Conservation (phyloP, 2,329 filamentous ascomycete genomes). For the Ceratocystis harringtonii region DNA sequence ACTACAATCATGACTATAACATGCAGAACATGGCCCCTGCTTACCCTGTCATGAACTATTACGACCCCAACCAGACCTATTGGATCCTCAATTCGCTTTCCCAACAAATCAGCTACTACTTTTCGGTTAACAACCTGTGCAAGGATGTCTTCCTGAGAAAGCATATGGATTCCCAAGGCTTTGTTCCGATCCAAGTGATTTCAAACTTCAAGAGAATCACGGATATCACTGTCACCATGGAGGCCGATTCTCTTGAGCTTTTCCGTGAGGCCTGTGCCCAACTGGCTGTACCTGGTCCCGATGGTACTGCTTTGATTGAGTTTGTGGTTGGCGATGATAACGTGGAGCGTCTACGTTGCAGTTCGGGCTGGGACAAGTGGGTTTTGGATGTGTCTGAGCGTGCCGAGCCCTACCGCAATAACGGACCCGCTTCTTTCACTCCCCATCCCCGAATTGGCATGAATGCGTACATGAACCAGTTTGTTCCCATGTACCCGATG, state of each 20-base stretch:
- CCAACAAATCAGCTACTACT: conserved; percentile 72
- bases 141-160: conserved; percentile 80
- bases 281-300: conserved; percentile 43
- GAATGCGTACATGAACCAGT: conserved; percentile 18
- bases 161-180: conserved; percentile 92
- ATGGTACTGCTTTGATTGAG: conserved; percentile 58
- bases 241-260: conserved; percentile 16
- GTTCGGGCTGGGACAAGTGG: conserved; percentile 66
- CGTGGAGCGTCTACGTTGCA: conserved; percentile 60
- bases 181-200: conserved; percentile 66
- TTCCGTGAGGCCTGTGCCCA: conserved; percentile 35
- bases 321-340: conserved; percentile 61
- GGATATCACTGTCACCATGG: conserved; percentile 33
- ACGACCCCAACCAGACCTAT: conserved; percentile 13
- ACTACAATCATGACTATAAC: conserved; percentile 26
- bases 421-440: conserved; percentile 39
- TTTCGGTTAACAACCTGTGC: conserved; percentile 87
- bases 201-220: conserved; percentile 76
- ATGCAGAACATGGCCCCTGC: conserved; percentile 27
- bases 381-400: conserved; percentile 58
- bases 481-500: conserved; percentile 11
- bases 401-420: conserved; percentile 56
- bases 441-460: conserved; percentile 20
- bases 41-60: conserved; percentile 21
- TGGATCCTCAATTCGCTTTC: conserved; percentile 31